Conservation (phyloP, 768 basidiomycete species). For the Hygrocybe coccinea region DNA sequence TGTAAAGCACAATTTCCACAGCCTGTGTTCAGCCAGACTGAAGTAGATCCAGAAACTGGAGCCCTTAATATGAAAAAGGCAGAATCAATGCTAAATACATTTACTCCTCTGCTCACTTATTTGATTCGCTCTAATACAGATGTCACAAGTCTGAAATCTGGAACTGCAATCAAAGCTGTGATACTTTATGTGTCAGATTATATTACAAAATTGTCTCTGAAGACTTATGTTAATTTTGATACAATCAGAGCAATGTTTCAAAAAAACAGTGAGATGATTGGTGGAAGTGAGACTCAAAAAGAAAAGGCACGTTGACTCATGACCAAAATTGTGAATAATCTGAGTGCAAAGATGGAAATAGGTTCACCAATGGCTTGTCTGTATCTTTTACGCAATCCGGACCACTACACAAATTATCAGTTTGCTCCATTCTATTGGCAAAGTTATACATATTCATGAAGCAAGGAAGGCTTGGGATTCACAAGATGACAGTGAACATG, state of each 20-base stretch:
- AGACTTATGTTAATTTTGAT: constrained; percentile 33
- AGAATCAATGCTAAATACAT: constrained; percentile 32
- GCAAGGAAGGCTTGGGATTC: constrained; percentile 10
- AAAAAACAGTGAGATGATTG: constrained; percentile 19
- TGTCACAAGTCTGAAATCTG: constrained; percentile 29
- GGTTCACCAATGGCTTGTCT: constrained; percentile 26
- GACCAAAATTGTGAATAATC: constrained; percentile 25
- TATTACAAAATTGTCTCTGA: constrained; percentile 31
- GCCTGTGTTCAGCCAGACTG: constrained; percentile 12
- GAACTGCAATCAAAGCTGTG: constrained; percentile 33
- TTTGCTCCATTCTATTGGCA: constrained; percentile 20
- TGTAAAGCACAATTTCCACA: constrained; percentile 36
- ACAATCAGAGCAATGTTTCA: constrained; percentile 20
- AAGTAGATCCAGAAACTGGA: constrained; percentile 26
- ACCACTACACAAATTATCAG: constrained; percentile 29
- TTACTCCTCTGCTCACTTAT: constrained; percentile 25
- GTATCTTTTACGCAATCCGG: constrained; percentile 24
- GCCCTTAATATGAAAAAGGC: constrained; percentile 26
- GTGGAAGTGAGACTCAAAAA: background rate
- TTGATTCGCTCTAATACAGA: constrained; percentile 35
- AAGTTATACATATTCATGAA: constrained; percentile 17
- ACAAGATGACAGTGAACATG: constrained; percentile 6
- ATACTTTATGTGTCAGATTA: constrained; percentile 36
- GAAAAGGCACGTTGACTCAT: constrained; percentile 21
- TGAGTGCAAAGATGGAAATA: constrained; percentile 28